phyloP scores from a whole-genome alignment of 371 early-diverging fungal species.

The Zancudomyces culisetae region DNA sequence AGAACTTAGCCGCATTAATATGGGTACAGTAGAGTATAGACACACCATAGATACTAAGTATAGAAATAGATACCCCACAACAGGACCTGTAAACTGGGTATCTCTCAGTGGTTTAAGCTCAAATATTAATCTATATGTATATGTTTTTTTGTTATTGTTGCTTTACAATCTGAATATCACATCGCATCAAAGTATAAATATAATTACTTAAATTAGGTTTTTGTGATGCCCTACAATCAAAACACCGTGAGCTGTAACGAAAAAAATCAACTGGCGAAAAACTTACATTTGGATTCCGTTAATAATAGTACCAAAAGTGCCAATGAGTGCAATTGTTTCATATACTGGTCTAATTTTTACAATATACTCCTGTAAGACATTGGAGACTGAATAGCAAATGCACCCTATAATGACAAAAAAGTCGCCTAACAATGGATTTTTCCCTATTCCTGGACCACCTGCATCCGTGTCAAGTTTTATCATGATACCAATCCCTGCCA shows the following conservation, averaged over 20 bases:
- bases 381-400: slow-evolving; percentile 46
- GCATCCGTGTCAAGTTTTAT: slow-evolving; percentile 38
- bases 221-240: too few relatives aligned
- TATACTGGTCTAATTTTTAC: slow-evolving; percentile 43
- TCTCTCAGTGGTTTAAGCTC: slow-evolving; percentile 30
- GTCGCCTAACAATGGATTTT: slow-evolving; percentile 40
- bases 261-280: too few relatives aligned
- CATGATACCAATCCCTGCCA: slow-evolving; percentile 43
- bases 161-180: too few relatives aligned
- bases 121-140: slow-evolving; percentile 23
- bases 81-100: slow-evolving; percentile 23
- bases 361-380: slow-evolving; percentile 43
- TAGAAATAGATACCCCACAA: slow-evolving; percentile 34
- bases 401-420: slow-evolving; percentile 48
- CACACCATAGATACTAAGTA: slow-evolving; percentile 44
- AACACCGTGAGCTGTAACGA: too few relatives aligned
- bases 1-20: slow-evolving; percentile 42
- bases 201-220: too few relatives aligned
- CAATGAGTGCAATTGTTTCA: slow-evolving; percentile 50
- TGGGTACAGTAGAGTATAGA: slow-evolving; percentile 43
- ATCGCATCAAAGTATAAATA: too few relatives aligned
- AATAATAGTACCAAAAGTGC: slow-evolving; percentile 45
- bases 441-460: slow-evolving; percentile 28
- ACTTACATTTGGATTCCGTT: slow-evolving; percentile 43
- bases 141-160: too few relatives aligned